Conservation (phyloP, 345 rosid species). For the Salix brachista region DNA sequence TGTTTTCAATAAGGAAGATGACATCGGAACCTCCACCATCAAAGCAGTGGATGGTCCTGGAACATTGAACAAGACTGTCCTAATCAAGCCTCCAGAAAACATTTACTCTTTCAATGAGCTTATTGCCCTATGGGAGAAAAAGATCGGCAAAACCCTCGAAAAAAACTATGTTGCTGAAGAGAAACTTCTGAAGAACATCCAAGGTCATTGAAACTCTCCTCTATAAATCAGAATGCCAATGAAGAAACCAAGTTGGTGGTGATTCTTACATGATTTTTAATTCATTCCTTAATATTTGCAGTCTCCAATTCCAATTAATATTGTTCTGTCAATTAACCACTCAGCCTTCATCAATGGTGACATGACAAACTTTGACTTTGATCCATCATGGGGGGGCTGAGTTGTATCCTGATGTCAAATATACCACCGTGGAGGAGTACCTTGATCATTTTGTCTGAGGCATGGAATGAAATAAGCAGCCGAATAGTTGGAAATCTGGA, state of each 20-base stretch:
- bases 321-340: slow-evolving; percentile 16
- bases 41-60: slow-evolving; percentile 33
- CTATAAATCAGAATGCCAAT: not conserved
- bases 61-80: slow-evolving; percentile 35
- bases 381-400: slow-evolving; percentile 22
- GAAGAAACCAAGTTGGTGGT: not conserved
- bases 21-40: slow-evolving; percentile 28
- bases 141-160: slow-evolving; percentile 30
- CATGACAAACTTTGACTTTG: slow-evolving; percentile 22
- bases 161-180: slow-evolving; percentile 26
- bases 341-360: slow-evolving; percentile 18
- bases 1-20: slow-evolving; percentile 18
- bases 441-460: slow-evolving; percentile 12
- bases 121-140: slow-evolving; percentile 32
- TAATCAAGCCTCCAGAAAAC: slow-evolving; percentile 23
- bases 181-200: slow-evolving; percentile 27
- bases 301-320: slow-evolving; percentile 12
- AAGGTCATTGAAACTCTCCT: slow-evolving; percentile 14
- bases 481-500: not conserved
- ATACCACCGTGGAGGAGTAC: slow-evolving; percentile 19
- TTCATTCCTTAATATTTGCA: not conserved
- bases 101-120: slow-evolving; percentile 26
- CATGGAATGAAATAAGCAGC: not conserved
- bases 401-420: slow-evolving; percentile 27
- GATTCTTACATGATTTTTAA: not conserved